A percentile compares a stretch with the other conserved stretches of the same genome.
These are phyloP conservation scores for Phytophthora europaea DNA, from an alignment of 352 stramenopile genomes.

Conservation along the genomic window DNA sequence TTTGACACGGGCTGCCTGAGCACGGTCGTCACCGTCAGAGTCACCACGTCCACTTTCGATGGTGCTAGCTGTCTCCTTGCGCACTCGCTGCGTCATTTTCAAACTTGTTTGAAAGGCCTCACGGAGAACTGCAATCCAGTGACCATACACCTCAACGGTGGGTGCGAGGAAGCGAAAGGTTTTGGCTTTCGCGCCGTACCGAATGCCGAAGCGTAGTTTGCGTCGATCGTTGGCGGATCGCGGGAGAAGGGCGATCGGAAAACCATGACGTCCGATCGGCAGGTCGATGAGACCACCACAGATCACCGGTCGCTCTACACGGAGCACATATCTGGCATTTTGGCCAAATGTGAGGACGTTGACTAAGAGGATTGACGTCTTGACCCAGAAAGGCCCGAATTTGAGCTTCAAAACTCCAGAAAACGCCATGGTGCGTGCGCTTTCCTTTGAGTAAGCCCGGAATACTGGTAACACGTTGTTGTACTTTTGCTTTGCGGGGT, in stretches of 20 bases:
- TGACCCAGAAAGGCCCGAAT: slow-evolving; percentile 20
- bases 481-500: slow-evolving; percentile 1
- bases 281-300: slow-evolving; percentile 17
- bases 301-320: slow-evolving; percentile 9
- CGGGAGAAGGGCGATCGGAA: slow-evolving; percentile 7
- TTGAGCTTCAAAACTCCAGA: slow-evolving; percentile 16
- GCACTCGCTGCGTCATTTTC: slow-evolving; percentile 3
- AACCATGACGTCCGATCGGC: slow-evolving; percentile 9
- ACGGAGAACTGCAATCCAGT: slow-evolving; percentile 15
- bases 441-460: neutral
- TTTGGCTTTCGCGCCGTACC: slow-evolving; percentile 20
- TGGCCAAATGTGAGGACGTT: slow-evolving; percentile 11
- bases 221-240: slow-evolving; percentile 12
- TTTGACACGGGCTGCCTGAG: neutral
- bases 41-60: neutral
- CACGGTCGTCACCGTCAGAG: neutral
- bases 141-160: slow-evolving; percentile 3
- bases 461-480: neutral
- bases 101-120: slow-evolving; percentile 1
- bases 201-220: slow-evolving; percentile 19
- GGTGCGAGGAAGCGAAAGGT: slow-evolving; percentile 11
- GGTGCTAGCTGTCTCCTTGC: slow-evolving; percentile 1
- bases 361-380: slow-evolving; percentile 21
- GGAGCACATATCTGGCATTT: slow-evolving; percentile 14
- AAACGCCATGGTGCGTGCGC: slow-evolving; percentile 10